Base-by-base conservation (phyloP, 2,329 filamentous ascomycete genomes). In the Hansfordia pulvinata region DNA sequence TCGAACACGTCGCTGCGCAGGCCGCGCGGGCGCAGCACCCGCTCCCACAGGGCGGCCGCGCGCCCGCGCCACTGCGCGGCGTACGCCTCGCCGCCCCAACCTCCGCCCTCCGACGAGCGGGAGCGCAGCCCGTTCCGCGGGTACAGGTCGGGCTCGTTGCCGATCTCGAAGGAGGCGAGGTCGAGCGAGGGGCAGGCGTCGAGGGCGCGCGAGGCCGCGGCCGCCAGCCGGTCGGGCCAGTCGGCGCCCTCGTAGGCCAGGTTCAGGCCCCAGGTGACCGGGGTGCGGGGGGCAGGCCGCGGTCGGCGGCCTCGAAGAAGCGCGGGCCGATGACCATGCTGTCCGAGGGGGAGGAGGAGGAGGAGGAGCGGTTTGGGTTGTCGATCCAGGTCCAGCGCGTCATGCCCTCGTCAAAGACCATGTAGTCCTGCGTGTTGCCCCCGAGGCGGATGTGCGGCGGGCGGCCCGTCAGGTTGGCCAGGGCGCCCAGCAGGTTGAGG, bases 351-450 rank as follows among this genome's bases (percentile, higher is more conserved):
- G 51, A 47, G 18, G 34, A 38, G 11, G 60, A 59, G 29, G 54
- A 48, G 6, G 53, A 56, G 3, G 38, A 41, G 2, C 54, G 44
- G 26, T 53, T 33, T 2, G 41, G 36, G 33, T 64, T 62, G 15
- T 38, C 36, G 21, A 46, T 39, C 46, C 56, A 52, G 11, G 35
- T 36, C 37, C 51, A 58, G 11, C 46, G 33, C 16, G 41, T 31
- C 30, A 56, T 52, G 24, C 38, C 39, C 9, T 40, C 29, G 28
- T 57, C 43, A 36, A 47, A 66, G 17, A 62, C 37, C 49, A 64
- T 58, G 40, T 62, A 60, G 34, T 65, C 62, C 32, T 55, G 51
- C 3, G 62, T 64, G 40, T 65, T 65, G 28, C 62, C 62, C 30
- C 62, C 61, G 6, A 66, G 37, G 5, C 62, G 54, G 18, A 65